Conservation (phyloP, 768 basidiomycete species). For the Ephemerocybe angulata region DNA sequence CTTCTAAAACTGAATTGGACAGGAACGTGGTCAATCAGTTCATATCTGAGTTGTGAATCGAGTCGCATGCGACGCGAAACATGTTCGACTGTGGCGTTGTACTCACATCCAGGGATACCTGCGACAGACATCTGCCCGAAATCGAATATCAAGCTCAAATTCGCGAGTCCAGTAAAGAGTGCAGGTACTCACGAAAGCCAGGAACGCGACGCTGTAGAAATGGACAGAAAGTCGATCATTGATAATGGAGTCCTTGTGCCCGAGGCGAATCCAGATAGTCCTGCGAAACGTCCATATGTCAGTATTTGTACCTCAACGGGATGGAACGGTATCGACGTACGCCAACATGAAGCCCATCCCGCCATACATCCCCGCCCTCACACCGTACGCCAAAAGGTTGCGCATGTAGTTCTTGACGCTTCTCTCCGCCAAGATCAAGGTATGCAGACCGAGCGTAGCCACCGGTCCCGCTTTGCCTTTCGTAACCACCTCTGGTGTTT, state of each 20-base stretch:
- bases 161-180: not conserved
- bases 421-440: conserved; percentile 45
- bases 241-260: conserved; percentile 34
- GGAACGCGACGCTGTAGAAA: conserved; percentile 56
- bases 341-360: conserved; percentile 45
- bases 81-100: not conserved
- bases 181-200: conserved; percentile 38
- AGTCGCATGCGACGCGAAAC: too few species aligned
- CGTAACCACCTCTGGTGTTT: conserved; percentile 7
- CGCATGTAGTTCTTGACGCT: conserved; percentile 47
- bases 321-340: conserved; percentile 20
- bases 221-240: conserved; percentile 49
- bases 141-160: not conserved
- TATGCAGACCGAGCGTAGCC: conserved; percentile 36
- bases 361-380: conserved; percentile 53
- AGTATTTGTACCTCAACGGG: not conserved
- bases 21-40: not conserved
- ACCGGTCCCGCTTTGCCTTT: conserved; percentile 26
- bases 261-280: conserved; percentile 50
- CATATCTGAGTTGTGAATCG: not conserved
- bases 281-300: conserved; percentile 22
- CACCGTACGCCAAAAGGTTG: conserved; percentile 56
- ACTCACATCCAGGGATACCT: conserved; percentile 51
- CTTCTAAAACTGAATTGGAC: conserved; percentile 50
- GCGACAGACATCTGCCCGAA: conserved; percentile 50